Evolutionary conservation across 2,329 filamentous ascomycete species (phyloP), one percentile per base, ranked within the genome.

Genomic region (Aspergillus proliferans): DNA sequence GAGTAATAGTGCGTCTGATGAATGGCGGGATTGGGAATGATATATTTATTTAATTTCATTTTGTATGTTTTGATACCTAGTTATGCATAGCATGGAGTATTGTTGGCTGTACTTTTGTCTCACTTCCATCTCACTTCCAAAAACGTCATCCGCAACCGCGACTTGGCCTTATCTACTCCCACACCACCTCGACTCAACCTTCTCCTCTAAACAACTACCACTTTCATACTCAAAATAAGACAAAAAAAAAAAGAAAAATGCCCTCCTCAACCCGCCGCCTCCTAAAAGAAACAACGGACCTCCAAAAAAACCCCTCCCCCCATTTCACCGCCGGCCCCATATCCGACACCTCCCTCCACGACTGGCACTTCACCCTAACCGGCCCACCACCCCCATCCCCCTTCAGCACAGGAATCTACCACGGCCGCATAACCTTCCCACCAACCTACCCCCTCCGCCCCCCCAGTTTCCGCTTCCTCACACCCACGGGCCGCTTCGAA

Each of bases 281-380:
- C 21, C 61, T 96, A 64, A 89, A 88, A 71, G 93, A 97, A 82
- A 91, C 92, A 50, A 80, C 86, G 51, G 93, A 97, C 68, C 82
- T 98, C 48, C 84, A 88, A 52, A 78, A 77, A 50, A 80, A 86
- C 34, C 89, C 92, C 4, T 93, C 88, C 2, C 77, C 87, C 47
- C 89, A 95, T 73, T 94, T 92, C 71, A 82, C 86, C 58, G 93
- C 92, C 38, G 78, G 84, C 3, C 93, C 93, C 0, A 67, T 73
- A 36, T 82, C 92, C 53, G 92, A 97, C 65, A 78, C 82, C 28
- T 90, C 97, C 71, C 84, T 98, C 47, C 95, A 95, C 72, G 91
- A 97, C 72, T 98, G 93, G 93, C 93, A 98, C 75, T 98, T 97
- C 73, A 98, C 93, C 0, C 78, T 98, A n/a, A 83, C 86, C 46